Evolutionary conservation across 1,284 basidiomycete genomes (phyloP).

Genomic region (Anthracocystis setariae): DNA sequence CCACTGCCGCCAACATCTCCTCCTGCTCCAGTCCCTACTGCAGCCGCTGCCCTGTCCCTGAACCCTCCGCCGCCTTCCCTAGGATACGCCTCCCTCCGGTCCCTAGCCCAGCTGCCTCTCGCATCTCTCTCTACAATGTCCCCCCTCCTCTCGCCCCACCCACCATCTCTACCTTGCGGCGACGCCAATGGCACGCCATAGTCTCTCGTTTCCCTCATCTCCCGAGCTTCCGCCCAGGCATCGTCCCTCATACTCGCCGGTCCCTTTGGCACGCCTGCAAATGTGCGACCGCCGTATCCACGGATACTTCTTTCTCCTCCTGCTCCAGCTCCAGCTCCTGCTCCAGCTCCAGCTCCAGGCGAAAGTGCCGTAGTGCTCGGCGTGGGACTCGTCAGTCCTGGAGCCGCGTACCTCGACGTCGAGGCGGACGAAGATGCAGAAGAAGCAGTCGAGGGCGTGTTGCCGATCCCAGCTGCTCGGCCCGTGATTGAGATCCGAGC

Average conservation of each 20-base stretch:
- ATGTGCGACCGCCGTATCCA: conserved; percentile 28
- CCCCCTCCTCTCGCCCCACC: conserved; percentile 25
- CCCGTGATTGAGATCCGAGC: conserved; percentile 18
- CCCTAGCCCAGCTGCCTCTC: conserved; percentile 20
- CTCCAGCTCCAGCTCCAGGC: neutral
- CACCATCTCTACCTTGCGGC: conserved; percentile 11
- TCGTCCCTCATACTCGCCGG: conserved; percentile 55
- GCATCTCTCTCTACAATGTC: conserved; percentile 6
- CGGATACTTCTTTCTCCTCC: no score
- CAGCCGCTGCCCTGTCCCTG: neutral
- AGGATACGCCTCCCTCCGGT: neutral
- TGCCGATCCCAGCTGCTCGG: conserved; percentile 13
- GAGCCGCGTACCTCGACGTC: conserved; percentile 10
- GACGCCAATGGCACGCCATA: neutral
- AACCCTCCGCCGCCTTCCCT: neutral
- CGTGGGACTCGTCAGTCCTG: conserved; percentile 23
- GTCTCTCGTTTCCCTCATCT: conserved; percentile 27
- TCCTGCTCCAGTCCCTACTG: neutral
- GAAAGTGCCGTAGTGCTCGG: conserved; percentile 17
- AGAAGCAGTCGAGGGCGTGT: conserved; percentile 26
- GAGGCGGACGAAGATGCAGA: conserved; percentile 13
- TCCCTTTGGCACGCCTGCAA: conserved; percentile 52
- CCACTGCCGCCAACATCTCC: neutral
- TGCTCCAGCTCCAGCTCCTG: no score
- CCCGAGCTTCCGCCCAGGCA: conserved; percentile 23